Evolutionary conservation across 495 filamentous ascomycete genomes (phyloP).

Genomic region (Aspergillus nanangensis): DNA sequence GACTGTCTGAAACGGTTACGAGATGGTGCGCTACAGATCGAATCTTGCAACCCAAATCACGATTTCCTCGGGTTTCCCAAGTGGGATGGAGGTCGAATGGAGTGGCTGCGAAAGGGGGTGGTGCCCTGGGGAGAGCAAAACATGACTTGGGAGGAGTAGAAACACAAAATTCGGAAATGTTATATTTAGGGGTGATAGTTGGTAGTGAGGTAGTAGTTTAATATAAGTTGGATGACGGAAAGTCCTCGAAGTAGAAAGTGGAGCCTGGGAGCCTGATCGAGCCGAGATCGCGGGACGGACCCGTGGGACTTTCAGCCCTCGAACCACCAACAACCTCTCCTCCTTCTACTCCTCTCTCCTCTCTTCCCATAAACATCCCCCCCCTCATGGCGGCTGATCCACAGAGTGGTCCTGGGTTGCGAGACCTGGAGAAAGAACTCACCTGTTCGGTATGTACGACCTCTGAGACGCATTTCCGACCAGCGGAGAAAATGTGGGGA

Average conservation of each 20-base stretch:
- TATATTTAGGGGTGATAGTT: no score
- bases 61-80: neutral
- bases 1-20: neutral
- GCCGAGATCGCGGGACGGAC: constrained; percentile 6
- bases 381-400: constrained; percentile 16
- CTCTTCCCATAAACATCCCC: neutral
- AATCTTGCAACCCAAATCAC: constrained; percentile 3
- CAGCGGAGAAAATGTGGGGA: constrained; percentile 9
- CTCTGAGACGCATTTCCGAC: constrained; percentile 3
- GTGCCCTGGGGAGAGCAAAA: constrained; percentile 5
- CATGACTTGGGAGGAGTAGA: constrained; percentile 10
- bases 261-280: constrained; percentile 11
- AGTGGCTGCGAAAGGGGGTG: neutral
- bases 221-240: no score
- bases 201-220: no score
- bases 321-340: constrained; percentile 5
- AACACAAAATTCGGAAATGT: constrained; percentile 16
- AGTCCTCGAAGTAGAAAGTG: no score
- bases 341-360: constrained; percentile 1
- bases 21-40: neutral
- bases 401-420: constrained; percentile 24
- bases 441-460: constrained; percentile 74
- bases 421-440: constrained; percentile 81
- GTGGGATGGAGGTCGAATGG: neutral
- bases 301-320: constrained; percentile 5